Conservation (phyloP, 441 rosid genomes). For the Populus hybrid region DNA sequence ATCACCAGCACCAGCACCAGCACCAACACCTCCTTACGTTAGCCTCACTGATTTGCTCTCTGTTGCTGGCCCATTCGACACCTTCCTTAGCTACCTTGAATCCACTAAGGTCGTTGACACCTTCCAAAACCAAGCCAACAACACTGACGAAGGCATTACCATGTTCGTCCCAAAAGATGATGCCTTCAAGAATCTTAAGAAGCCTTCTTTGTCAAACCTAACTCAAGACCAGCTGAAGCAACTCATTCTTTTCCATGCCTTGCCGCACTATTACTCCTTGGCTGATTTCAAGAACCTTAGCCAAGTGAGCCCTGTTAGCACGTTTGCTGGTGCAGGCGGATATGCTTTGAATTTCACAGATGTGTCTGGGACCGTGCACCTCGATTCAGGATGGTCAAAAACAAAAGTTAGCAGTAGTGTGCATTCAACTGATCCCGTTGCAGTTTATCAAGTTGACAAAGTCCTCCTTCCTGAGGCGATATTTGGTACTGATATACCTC, state of each 20-base stretch:
- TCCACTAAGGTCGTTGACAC: conserved; percentile 84
- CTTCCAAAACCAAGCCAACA: conserved; percentile 89
- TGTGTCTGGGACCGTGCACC: conserved; percentile 56
- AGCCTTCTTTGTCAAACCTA: conserved; percentile 66
- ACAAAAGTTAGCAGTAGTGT: conserved; percentile 83
- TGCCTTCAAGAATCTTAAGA: conserved; percentile 69
- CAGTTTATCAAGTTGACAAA: conserved; percentile 57
- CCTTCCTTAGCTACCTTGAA: conserved; percentile 62
- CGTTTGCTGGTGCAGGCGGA: conserved; percentile 62
- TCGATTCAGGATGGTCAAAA: conserved; percentile 74
- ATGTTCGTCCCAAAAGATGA: conserved; percentile 75
- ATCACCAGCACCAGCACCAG: conserved; percentile 59
- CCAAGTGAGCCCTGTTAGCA: conserved; percentile 49
- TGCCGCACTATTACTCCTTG: conserved; percentile 69
- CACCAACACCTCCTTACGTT: conserved; percentile 60
- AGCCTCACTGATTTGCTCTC: conserved; percentile 73
- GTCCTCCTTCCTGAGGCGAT: conserved; percentile 55
- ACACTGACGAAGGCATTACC: conserved; percentile 78
- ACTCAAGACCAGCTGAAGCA: conserved; percentile 69
- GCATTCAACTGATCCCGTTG: conserved; percentile 72
- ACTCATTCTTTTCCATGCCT: conserved; percentile 71
- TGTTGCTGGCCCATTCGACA: conserved; percentile 84
- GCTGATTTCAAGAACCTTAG: conserved; percentile 84
- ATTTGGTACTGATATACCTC: conserved; percentile 89
- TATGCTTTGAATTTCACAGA: conserved; percentile 71